These are phyloP conservation scores for Fusarium decemcellulare DNA, from an alignment of 2,329 filamentous ascomycete genomes.

Conservation along the genomic window DNA sequence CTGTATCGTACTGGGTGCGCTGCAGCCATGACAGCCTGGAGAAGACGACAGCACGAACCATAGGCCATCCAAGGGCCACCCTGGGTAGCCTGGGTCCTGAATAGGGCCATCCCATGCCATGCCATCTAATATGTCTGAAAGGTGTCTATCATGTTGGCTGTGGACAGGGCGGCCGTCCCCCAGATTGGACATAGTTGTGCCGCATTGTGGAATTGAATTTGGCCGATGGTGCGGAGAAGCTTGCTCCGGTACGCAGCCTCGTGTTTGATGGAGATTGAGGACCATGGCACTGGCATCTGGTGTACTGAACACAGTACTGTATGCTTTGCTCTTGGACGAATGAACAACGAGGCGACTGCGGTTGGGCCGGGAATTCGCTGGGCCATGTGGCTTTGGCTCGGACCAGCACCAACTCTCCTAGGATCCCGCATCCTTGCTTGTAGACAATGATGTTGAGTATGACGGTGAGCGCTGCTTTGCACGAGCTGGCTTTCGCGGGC, in stretches of 20 bases:
- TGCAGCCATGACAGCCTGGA: constrained; percentile 40
- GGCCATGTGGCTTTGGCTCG: constrained; percentile 39
- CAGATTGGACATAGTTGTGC: constrained; percentile 37
- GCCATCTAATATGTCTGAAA: constrained; percentile 25
- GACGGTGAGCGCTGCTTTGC: constrained; percentile 16
- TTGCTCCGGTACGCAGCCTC: constrained; percentile 38
- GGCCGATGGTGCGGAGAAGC: constrained; percentile 44
- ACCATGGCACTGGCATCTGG: constrained; percentile 25
- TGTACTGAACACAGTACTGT: constrained; percentile 7
- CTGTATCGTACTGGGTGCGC: constrained; percentile 24
- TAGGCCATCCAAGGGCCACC: constrained; percentile 30
- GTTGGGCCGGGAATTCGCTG: constrained; percentile 5
- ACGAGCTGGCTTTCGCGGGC: not conserved
- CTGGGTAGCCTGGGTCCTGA: constrained; percentile 12
- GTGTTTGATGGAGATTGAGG: constrained; percentile 41
- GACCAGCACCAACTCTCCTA: constrained; percentile 25
- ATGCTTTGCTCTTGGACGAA: constrained; percentile 1
- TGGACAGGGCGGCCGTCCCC: constrained; percentile 28
- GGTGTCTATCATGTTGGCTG: constrained; percentile 17
- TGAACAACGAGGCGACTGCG: constrained; percentile 26
- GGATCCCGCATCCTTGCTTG: constrained; percentile 32
- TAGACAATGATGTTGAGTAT: constrained; percentile 24
- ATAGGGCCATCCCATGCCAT: constrained; percentile 24
- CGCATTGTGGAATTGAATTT: constrained; percentile 42
- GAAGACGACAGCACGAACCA: constrained; percentile 42